A percentile compares a stretch with the other conserved stretches of the same genome.
These are phyloP conservation scores for Rhodotorula mucilaginosa DNA, from an alignment of 1,284 basidiomycete genomes.

Conservation along the genomic window DNA sequence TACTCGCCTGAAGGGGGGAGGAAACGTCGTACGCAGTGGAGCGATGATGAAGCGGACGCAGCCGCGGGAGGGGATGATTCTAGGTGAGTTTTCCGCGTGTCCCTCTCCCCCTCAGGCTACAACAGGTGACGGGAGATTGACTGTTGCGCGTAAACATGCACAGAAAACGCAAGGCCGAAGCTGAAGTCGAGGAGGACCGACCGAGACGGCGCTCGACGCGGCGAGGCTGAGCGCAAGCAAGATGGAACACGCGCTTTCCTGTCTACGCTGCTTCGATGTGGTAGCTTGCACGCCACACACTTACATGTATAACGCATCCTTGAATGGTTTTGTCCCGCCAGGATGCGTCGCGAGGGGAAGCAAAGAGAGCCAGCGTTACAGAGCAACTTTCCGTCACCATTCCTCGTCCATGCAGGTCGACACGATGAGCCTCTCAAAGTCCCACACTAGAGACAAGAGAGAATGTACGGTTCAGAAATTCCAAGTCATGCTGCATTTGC, in stretches of 20 bases:
- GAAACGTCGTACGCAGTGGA: conserved; percentile 24
- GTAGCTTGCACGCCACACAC: too few species aligned
- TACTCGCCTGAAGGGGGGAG: conserved; percentile 8
- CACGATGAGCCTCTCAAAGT: too few species aligned
- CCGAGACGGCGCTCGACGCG: conserved; percentile 21
- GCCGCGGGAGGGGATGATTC: background rate
- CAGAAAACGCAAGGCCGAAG: conserved; percentile 35
- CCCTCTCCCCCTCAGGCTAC: too few species aligned
- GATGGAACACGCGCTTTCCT: too few species aligned
- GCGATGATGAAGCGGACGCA: conserved; percentile 26
- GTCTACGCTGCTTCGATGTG: too few species aligned
- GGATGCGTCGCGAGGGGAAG: too few species aligned
- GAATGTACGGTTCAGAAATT: background rate
- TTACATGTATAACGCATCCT: too few species aligned
- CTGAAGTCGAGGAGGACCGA: conserved; percentile 13
- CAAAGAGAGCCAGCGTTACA: too few species aligned
- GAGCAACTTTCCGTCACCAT: too few species aligned
- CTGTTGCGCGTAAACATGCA: background rate
- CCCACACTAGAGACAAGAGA: background rate
- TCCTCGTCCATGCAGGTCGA: too few species aligned
- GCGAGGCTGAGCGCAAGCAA: background rate
- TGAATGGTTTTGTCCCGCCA: too few species aligned
- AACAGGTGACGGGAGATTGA: too few species aligned
- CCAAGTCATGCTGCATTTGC: conserved; percentile 2
- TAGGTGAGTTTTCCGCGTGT: conserved; percentile 9